Base-by-base conservation (phyloP, 306 rosid genomes). In the Gillenia trifoliata region DNA sequence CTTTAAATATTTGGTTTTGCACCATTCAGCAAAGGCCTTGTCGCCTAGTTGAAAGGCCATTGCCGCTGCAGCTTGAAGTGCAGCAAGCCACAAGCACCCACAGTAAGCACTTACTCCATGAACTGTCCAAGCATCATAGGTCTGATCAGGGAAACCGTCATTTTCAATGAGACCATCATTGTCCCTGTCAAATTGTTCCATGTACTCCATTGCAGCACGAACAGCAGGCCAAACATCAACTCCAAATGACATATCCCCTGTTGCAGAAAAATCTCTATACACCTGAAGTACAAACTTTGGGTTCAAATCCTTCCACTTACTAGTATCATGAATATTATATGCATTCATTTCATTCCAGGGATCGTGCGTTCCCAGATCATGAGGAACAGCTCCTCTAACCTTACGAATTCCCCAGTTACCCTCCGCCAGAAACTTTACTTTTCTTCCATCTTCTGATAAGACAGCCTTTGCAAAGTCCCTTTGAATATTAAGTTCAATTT, bases 141-240 rank as follows among this genome's bases (percentile, higher is more conserved):
- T 94, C 84, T 94, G 99, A 89, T 94, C 99, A 28, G 99, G 98
- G 80, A 94, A 92, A 28, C 97, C 97, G 33, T 94, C 99, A 26
- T 94, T 94, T 82, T 94, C 99, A 80, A 94, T 79, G 67, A 94
- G 90, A 76, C 97, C 95, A 74, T 94, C 98, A 36, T 80, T 82
- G 75, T 94, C 98, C 83, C 86, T 81, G 74, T 94, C 98, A 78
- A 94, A 94, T 71, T 90, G 97, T 68, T 88, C 89, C 97, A 94
- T 85, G 86, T 91, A 92, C 77, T 88, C 98, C 89, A 94, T 90
- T 50, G 98, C 98, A 34, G 95, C 92, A 43, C 97, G 93, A 47
- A 94, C 97, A 64, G 99, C 90, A 54, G 97, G 99, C 99, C 99
- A 94, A 34, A 94, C 99, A 83, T 92, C 99, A 62, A 91, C 88